phyloP scores from a whole-genome alignment of 352 stramenopile genomes.

The Pythium biforme region DNA sequence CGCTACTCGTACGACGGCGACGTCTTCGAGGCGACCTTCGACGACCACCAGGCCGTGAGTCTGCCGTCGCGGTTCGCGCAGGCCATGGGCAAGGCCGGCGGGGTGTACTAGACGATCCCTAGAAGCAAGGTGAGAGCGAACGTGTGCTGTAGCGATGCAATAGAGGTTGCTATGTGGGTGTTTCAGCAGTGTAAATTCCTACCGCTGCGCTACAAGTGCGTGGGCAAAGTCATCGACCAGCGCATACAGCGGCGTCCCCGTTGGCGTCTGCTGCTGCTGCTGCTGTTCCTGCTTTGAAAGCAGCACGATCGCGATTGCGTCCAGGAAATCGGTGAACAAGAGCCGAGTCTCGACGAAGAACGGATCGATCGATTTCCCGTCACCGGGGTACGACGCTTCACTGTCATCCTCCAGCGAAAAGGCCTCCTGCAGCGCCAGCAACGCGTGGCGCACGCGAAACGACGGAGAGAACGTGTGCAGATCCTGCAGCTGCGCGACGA shows the following conservation, averaged over 20 bases:
- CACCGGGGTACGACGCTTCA: not conserved
- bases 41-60: constrained; percentile 65
- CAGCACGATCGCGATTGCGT: constrained; percentile 48
- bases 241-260: constrained; percentile 35
- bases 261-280: constrained; percentile 2
- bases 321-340: constrained; percentile 60
- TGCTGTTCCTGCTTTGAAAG: constrained; percentile 42
- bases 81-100: constrained; percentile 61
- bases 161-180: not conserved
- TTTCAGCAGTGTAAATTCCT: not conserved
- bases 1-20: constrained; percentile 69
- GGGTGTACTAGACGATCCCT: constrained; percentile 47
- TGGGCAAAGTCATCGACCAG: constrained; percentile 52
- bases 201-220: constrained; percentile 8
- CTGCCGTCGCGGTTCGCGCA: constrained; percentile 74
- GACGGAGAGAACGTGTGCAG: constrained; percentile 1
- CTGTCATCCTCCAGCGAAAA: constrained; percentile 9
- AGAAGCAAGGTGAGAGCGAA: not conserved
- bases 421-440: constrained; percentile 18
- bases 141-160: not conserved
- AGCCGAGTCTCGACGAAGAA: constrained; percentile 53
- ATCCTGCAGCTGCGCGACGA: constrained; percentile 23
- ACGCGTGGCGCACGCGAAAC: constrained; percentile 26
- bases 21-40: constrained; percentile 83
- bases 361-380: constrained; percentile 33